Percentiles rank a stretch among this genome's conserved stretches.
Conservation (phyloP, 2,329 filamentous ascomycete genomes). For the Botryotinia narcissicola region DNA sequence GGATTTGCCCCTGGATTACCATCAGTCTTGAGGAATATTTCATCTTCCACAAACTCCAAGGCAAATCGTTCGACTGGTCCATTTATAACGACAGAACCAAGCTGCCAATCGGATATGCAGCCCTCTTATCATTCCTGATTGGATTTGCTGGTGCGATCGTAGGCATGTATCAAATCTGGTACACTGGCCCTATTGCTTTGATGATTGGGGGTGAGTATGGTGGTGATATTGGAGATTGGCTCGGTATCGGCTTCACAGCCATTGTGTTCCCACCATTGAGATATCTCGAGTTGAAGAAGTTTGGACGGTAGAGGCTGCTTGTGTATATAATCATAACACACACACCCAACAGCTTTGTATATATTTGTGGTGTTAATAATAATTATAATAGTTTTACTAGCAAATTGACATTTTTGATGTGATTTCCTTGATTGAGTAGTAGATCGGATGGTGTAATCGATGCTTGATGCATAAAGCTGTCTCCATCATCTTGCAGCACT, state of each 20-base stretch:
- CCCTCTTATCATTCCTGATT: slow-evolving; percentile 58
- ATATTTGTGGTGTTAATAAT: not conserved
- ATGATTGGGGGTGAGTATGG: slow-evolving; percentile 49
- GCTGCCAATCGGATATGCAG: slow-evolving; percentile 61
- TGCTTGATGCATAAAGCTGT: not conserved
- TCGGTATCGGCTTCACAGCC: slow-evolving; percentile 50
- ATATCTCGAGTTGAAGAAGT: slow-evolving; percentile 48
- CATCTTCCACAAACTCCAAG: slow-evolving; percentile 57
- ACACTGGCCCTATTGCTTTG: slow-evolving; percentile 60
- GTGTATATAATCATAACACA: not conserved
- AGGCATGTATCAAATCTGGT: slow-evolving; percentile 69
- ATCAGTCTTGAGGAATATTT: slow-evolving; percentile 64
- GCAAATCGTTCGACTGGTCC: slow-evolving; percentile 53
- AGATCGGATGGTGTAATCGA: not conserved
- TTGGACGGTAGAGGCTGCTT: slow-evolving; percentile 39
- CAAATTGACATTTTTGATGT: not conserved
- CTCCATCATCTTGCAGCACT: not conserved
- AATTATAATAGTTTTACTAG: not conserved
- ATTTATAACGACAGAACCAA: slow-evolving; percentile 54
- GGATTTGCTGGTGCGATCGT: slow-evolving; percentile 62
- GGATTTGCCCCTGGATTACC: slow-evolving; percentile 54
- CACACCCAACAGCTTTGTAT: not conserved
- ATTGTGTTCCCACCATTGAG: slow-evolving; percentile 48
- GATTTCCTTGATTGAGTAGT: not conserved
- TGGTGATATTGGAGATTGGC: slow-evolving; percentile 53